Evolutionary conservation across 768 basidiomycete genomes (phyloP).

Genomic region (Lactarius quietus): DNA sequence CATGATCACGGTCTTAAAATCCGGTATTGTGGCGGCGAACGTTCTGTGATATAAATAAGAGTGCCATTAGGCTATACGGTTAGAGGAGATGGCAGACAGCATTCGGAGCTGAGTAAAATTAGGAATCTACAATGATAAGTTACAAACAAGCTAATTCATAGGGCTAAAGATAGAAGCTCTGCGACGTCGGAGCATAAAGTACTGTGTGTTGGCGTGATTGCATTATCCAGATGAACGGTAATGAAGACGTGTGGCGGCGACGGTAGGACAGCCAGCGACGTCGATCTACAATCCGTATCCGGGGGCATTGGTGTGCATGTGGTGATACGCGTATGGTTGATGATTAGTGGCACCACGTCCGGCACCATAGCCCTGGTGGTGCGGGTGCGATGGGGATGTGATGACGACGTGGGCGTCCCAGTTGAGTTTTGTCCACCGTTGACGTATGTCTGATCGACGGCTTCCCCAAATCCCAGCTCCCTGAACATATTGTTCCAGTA

Average conservation of each 20-base stretch:
- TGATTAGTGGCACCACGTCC: constrained; percentile 1
- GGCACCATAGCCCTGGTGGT: constrained; percentile 8
- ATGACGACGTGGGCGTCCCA: neutral
- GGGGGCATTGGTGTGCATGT: constrained; percentile 25
- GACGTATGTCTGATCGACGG: constrained; percentile 29
- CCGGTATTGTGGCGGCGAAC: neutral
- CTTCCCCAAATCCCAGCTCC: constrained; percentile 63
- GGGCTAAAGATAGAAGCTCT: constrained; percentile 2
- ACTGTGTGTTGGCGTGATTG: constrained; percentile 13
- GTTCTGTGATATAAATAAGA: neutral
- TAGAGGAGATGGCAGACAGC: neutral
- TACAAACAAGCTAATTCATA: constrained; percentile 14
- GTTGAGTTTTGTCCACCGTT: neutral
- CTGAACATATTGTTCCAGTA: constrained; percentile 76
- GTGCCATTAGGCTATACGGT: neutral
- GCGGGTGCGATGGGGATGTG: neutral
- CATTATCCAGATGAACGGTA: neutral
- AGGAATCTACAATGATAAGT: constrained; percentile 21
- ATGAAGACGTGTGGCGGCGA: neutral
- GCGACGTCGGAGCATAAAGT: constrained; percentile 6
- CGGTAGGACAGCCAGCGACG: neutral
- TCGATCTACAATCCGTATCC: constrained; percentile 24
- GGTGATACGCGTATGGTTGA: constrained; percentile 24
- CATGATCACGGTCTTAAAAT: neutral
- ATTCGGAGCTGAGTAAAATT: constrained; percentile 7